Evolutionary conservation across 1,284 basidiomycete species (phyloP), one percentile per base, ranked within the genome.

Genomic region (Ceratobasidium sp.): DNA sequence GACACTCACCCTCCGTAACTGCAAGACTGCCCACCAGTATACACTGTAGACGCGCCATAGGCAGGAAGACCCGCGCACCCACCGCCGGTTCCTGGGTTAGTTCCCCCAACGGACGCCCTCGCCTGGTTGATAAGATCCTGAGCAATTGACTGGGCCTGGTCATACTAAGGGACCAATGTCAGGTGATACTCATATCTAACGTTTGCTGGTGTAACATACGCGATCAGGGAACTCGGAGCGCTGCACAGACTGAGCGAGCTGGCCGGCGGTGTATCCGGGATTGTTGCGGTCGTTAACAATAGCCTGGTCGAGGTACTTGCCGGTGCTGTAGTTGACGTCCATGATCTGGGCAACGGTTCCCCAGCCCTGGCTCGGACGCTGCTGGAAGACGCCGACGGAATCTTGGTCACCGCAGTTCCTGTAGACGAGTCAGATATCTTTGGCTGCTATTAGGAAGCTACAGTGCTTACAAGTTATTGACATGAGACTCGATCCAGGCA

Each of bases 1-100:
- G 33, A 1, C n/a, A 55, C 55, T 69, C 44, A 71, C 73, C 72
- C 56, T 42, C 79, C 79, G 64, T 81, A 82, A 1, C 79, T 81
- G 33, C 71, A 80, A 15, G n/a, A 49, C 33, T 79, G 79, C 3
- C 81, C 81, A 26, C 79, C 81, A 66, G 60, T 73, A 39, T 81
- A 82, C 10, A 78, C 80, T 23, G 78, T 70, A 46, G 79, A 15
- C 9, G 46, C 60, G 20, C 64, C 49, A 44, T 78, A 80, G 12
- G 80, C 77, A 23, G 76, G 28, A 23, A 79, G 60, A 42, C 79
- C 77, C n/a, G 42, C 1, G 49, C 79, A 79, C 64, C n/a, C n/a
- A n/a, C 66, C 15, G 63, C 73, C 76, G n/a, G 53, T 58, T 20
- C 64, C 67, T 12, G 78, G 63, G 51, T 70, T 66, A 23, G 63